Base-by-base conservation (phyloP, 108 stramenopile genomes). In the Cyclotella sp. region DNA sequence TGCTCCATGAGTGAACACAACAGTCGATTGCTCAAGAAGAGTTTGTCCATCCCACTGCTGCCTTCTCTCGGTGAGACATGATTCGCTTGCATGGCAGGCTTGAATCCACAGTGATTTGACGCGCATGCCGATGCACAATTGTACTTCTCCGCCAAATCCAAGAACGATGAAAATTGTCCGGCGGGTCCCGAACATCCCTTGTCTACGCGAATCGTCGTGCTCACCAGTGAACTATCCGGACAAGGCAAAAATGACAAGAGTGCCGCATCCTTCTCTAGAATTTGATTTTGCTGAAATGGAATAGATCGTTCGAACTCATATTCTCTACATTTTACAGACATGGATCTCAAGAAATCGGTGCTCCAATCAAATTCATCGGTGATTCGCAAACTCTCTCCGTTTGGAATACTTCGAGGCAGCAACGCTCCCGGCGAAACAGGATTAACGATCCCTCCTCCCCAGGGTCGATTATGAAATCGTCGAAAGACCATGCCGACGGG, bases 401-500 rank as follows among this genome's bases (percentile, higher is more conserved):
- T 22, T 1, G 51, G 41, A 18, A 42, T 24, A 39, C 40, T 55
- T 11, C 53, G 8, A 14, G 54, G 55, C 4, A 19, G 41, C 12
- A 70, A 26, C 19, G 52, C 4, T 55, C 42, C 42, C 6, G 55
- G 69, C 46, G 69, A 70, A 3, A 42, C n/a, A 43, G 53, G 69
- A 26, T 59, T 55, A 8, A 65, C 22, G 3, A 34, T 57, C 28
- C 34, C 72, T 29, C 65, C 44, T 28, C 59, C 67, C 44, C 45
- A 43, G 29, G 60, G 60, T 42, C 29, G 39, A 11, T 47, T 61
- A 7, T 29, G 22, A 29, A 60, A 62, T 28, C 81, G 55, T n/a
- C 81, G 71, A 44, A 82, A 82, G 19, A 82, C 81, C 41, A 82
- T 57, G 16, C 77, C 81, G 16, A 82, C 66, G 8, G 81, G 76